phyloP scores from a whole-genome alignment of 345 rosid species.

The Lenwebbia sp. region DNA sequence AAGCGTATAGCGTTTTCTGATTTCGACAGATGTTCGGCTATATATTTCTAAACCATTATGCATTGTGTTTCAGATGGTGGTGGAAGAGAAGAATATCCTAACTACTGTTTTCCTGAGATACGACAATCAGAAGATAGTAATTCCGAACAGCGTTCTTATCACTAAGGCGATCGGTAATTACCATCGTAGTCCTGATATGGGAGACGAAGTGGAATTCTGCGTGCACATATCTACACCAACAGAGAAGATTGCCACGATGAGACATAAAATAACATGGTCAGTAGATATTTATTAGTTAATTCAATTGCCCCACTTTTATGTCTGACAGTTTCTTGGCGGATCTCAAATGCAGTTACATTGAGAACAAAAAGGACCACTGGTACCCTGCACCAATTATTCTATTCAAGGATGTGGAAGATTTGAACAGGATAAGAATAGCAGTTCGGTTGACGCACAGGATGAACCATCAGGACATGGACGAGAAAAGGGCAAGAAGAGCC shows the following conservation, averaged over 20 bases:
- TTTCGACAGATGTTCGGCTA: neutral
- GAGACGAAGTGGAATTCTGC: slow-evolving; percentile 22
- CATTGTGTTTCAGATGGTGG: slow-evolving; percentile 10
- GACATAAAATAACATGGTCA: slow-evolving; percentile 17
- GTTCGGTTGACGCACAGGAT: slow-evolving; percentile 54
- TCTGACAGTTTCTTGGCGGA: neutral
- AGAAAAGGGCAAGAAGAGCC: slow-evolving; percentile 40
- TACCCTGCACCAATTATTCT: slow-evolving; percentile 41
- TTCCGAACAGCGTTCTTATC: slow-evolving; percentile 16
- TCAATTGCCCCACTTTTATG: neutral
- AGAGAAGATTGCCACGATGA: slow-evolving; percentile 19
- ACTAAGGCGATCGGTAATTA: slow-evolving; percentile 22
- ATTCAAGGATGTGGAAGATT: slow-evolving; percentile 39
- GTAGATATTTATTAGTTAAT: no score
- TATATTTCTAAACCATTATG: neutral
- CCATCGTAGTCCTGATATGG: slow-evolving; percentile 27
- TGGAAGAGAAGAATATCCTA: slow-evolving; percentile 30
- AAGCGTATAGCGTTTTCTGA: neutral
- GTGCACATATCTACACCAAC: slow-evolving; percentile 14
- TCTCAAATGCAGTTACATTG: slow-evolving; percentile 24
- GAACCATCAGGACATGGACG: slow-evolving; percentile 72
- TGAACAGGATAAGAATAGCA: slow-evolving; percentile 45
- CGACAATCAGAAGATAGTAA: slow-evolving; percentile 19
- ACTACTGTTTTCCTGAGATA: slow-evolving; percentile 21
- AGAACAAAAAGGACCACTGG: slow-evolving; percentile 63